Evolutionary conservation across 495 filamentous ascomycete genomes (phyloP).

Genomic region (Aspergillus haitiensis): DNA sequence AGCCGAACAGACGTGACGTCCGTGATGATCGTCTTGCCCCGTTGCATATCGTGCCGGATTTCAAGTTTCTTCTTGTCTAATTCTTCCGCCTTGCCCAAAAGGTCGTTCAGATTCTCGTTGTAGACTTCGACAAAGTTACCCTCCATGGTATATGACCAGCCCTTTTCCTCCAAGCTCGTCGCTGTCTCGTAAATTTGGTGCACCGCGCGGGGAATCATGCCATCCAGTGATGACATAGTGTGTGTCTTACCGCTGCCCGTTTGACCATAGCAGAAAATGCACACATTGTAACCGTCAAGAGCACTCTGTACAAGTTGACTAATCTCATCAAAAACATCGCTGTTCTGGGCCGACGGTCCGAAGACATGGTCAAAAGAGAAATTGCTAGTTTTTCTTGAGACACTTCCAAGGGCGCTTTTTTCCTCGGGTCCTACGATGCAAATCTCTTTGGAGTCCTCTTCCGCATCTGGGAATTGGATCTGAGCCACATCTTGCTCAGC

Average conservation of each 20-base stretch:
- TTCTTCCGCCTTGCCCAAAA: constrained; percentile 75
- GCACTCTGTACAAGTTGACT: constrained; percentile 96
- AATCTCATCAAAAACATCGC: constrained; percentile 93
- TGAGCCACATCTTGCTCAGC: constrained; percentile 58
- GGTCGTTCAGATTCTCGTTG: constrained; percentile 94
- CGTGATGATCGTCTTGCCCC: constrained; percentile 79
- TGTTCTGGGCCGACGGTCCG: constrained; percentile 70
- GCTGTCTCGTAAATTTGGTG: constrained; percentile 91
- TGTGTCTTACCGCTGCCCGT: constrained; percentile 96
- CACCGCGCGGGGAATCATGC: constrained; percentile 94
- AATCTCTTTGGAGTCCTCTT: constrained; percentile 80
- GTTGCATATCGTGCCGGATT: constrained; percentile 80
- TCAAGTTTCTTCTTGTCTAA: constrained; percentile 87
- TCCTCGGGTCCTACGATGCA: constrained; percentile 80
- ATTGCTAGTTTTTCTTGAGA: constrained; percentile 71
- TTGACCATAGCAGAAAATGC: constrained; percentile 98
- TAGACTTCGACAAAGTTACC: constrained; percentile 99
- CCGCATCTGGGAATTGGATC: constrained; percentile 74
- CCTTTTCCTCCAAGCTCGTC: constrained; percentile 77
- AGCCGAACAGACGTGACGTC: constrained; percentile 77
- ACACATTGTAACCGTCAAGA: constrained; percentile 97
- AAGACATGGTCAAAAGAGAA: constrained; percentile 97
- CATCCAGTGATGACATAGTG: constrained; percentile 90
- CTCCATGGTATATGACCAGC: constrained; percentile 92
- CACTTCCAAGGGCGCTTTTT: constrained; percentile 73